A percentile compares a stretch with the other conserved stretches of the same genome.
Evolutionary conservation across 257 asterid genomes (phyloP).

Genomic region (Cruciata laevipes): DNA sequence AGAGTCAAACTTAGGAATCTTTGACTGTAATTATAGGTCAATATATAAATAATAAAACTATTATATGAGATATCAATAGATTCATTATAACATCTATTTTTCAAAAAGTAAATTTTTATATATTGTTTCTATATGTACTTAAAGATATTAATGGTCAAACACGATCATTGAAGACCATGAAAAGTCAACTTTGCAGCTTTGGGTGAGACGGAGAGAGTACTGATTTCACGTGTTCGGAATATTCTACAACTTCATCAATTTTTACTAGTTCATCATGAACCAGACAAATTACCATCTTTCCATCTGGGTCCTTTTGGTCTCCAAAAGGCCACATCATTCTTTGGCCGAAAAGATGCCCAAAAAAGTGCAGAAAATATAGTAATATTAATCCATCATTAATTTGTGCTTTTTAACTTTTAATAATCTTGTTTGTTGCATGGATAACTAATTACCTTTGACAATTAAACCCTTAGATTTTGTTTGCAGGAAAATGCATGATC

Average conservation of each 20-base stretch:
- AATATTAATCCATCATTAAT: background rate
- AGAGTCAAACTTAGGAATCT: too few relatives aligned
- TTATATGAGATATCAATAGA: too few relatives aligned
- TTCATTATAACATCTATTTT: too few relatives aligned
- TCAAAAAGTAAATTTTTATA: too few relatives aligned
- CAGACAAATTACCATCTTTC: slow-evolving; percentile 8
- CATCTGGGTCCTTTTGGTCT: slow-evolving; percentile 10
- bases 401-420: background rate
- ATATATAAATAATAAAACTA: too few relatives aligned
- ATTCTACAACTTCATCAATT: background rate
- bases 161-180: too few relatives aligned
- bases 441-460: slow-evolving; percentile 7
- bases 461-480: slow-evolving; percentile 6
- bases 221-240: slow-evolving; percentile 21
- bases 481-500: background rate
- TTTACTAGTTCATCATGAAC: background rate
- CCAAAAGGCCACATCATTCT: background rate
- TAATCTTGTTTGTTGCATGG: background rate
- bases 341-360: background rate
- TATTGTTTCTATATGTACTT: too few relatives aligned
- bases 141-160: too few relatives aligned
- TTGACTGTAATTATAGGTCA: too few relatives aligned
- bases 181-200: too few relatives aligned
- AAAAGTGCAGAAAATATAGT: background rate
- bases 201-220: too few relatives aligned